These are phyloP conservation scores for Coniochaeta sp. DNA, from an alignment of 2,329 filamentous ascomycete genomes.

Conservation along the genomic window DNA sequence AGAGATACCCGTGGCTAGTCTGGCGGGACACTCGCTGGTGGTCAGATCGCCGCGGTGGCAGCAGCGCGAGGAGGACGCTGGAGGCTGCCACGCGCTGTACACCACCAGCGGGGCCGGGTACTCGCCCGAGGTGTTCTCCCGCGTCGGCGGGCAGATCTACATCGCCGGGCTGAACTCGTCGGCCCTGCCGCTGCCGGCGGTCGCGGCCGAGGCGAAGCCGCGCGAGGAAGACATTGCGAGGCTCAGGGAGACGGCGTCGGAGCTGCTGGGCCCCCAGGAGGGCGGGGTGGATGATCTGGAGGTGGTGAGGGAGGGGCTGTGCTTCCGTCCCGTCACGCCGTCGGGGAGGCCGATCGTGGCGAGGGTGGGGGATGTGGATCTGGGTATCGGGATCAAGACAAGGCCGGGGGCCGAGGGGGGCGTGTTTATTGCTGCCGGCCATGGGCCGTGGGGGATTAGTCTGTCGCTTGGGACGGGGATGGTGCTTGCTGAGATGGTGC, in stretches of 20 bases:
- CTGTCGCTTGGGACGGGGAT: constrained; percentile 60
- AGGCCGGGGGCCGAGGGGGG: constrained; percentile 42
- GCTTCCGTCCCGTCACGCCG: constrained; percentile 64
- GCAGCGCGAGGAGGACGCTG: constrained; percentile 29
- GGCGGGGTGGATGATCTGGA: constrained; percentile 45
- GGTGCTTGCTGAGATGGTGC: constrained; percentile 63
- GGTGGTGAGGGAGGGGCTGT: constrained; percentile 58
- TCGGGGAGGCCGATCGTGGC: constrained; percentile 58
- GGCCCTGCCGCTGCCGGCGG: constrained; percentile 49
- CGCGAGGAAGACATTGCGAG: constrained; percentile 37
- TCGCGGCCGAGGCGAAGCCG: constrained; percentile 42
- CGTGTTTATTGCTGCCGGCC: constrained; percentile 64
- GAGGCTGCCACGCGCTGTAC: constrained; percentile 61
- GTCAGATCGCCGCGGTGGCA: constrained; percentile 52
- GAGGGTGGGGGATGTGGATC: constrained; percentile 45
- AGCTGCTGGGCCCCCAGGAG: constrained; percentile 36
- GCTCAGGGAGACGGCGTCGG: constrained; percentile 39
- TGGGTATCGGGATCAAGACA: constrained; percentile 42
- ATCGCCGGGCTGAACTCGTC: constrained; percentile 64
- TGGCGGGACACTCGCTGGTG: constrained; percentile 68
- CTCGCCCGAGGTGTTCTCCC: constrained; percentile 64
- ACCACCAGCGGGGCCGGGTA: constrained; percentile 51
- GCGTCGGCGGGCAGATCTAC: constrained; percentile 62
- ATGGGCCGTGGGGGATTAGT: constrained; percentile 70
- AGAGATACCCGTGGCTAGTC: constrained; percentile 48